Evolutionary conservation across 164 flowering plant genomes (phyloP).

Genomic region (Pachysandra terminalis): DNA sequence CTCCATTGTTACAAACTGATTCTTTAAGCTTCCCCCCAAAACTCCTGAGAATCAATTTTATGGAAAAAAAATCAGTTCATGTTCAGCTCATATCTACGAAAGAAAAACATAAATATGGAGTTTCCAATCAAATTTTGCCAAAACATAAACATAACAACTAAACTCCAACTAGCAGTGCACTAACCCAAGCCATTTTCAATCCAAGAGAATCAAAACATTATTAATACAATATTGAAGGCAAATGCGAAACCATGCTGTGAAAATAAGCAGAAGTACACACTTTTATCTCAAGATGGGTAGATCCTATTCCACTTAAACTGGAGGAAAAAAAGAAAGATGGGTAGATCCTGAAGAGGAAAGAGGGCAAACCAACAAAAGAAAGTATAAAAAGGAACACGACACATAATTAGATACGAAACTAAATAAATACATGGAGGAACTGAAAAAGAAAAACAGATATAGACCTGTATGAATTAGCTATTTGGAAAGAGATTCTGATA

Average conservation of each 20-base stretch:
- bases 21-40: conserved; percentile 1
- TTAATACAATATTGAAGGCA: background rate
- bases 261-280: background rate
- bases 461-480: background rate
- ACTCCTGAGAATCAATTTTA: conserved; percentile 4
- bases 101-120: background rate
- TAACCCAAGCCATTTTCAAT: background rate
- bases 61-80: background rate
- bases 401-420: background rate
- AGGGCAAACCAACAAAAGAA: background rate
- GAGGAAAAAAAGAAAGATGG: no score
- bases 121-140: background rate
- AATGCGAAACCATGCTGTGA: background rate
- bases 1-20: conserved; percentile 45
- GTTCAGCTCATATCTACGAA: background rate
- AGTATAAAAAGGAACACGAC: background rate
- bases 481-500: background rate
- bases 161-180: background rate
- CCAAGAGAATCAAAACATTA: background rate
- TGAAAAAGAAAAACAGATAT: background rate
- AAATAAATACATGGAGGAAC: background rate
- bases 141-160: background rate
- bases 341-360: background rate
- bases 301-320: no score
- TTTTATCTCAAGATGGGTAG: no score